Base-by-base conservation (phyloP, 352 stramenopile species). In the Thraustochytrium striatum region DNA sequence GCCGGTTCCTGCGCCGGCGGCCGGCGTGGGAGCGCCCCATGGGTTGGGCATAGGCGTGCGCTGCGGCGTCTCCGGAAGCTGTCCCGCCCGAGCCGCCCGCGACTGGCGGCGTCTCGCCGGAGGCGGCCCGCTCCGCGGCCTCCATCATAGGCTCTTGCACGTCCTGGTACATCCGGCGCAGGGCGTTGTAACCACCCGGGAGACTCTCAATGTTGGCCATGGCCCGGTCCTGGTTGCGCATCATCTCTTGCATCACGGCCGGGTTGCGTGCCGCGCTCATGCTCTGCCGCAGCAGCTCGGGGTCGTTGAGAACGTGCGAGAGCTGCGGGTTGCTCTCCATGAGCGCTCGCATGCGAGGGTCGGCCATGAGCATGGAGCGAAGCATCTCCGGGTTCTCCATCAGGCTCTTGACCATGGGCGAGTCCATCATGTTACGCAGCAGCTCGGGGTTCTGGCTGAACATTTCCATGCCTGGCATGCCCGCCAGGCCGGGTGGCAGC, bases 231-330 rank as follows among this genome's bases (percentile, higher is more conserved):
- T 98, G 95, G 85, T 88, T 95, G 3, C 95, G 89, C 93, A 98
- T 98, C 86, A 96, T 95, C 82, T 98, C 92, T 52, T 94, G 91
- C 91, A 97, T 97, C 21, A 91, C 91, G 3, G 87, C 88, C 16
- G 96, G 96, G 85, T 98, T 98, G 57, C 94, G 90, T 91, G 98
- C 97, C 79, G 96, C 96, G 83, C 98, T 91, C 88, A 98, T 97
- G 75, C 89, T 94, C 78, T 97, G 89, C 28, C 94, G 85, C 58
- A 98, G 87, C 61, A 98, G 83, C 72, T 96, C 92, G 0, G 95
- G 95, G 87, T 99, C 94, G 78, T 96, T 94, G 78, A 98, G 88
- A 38, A 97, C 89, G 84, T 98, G 92, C 35, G 92, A 92, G 35
- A 99, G 84, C 84, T 98, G 91, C 25, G 95, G 95, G 85, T 98